These are phyloP conservation scores for Takakia lepidozioides DNA, from an alignment of 225 moss, liverwort and hornwort genomes.

Conservation along the genomic window DNA sequence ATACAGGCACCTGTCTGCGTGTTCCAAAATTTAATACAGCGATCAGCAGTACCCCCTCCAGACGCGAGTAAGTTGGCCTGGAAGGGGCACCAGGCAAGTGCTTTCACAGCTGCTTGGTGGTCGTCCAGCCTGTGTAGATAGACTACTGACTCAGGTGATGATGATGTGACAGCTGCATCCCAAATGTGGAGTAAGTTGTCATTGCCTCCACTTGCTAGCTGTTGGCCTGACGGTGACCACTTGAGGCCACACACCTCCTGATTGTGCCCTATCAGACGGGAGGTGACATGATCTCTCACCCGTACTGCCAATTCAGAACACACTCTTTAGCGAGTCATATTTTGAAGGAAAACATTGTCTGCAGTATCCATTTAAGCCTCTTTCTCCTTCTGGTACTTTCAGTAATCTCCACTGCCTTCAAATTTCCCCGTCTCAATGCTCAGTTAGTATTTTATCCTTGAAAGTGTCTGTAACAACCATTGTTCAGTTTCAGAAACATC, in stretches of 20 bases:
- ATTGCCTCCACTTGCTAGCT: conserved; percentile 89
- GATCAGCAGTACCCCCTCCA: conserved; percentile 90
- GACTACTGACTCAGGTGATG: conserved; percentile 37
- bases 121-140: conserved; percentile 80
- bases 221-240: conserved; percentile 85
- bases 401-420: too few species aligned
- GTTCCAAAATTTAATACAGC: conserved; percentile 96
- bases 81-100: conserved; percentile 88
- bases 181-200: conserved; percentile 92
- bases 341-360: too few species aligned
- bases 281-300: conserved; percentile 46
- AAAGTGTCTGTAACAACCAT: too few species aligned
- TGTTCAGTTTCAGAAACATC: too few species aligned
- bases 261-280: conserved; percentile 60
- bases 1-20: conserved; percentile 71
- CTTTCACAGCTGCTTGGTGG: conserved; percentile 91
- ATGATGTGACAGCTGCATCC: conserved; percentile 60
- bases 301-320: conserved; percentile 32
- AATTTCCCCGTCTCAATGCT: too few species aligned
- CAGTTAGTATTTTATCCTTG: too few species aligned
- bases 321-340: background rate
- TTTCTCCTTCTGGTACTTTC: too few species aligned
- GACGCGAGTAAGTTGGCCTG: conserved; percentile 80
- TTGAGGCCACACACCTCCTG: conserved; percentile 93
- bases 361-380: too few species aligned